A percentile compares a stretch with the other conserved stretches of the same genome.
Conservation (phyloP, 441 rosid genomes). For the Jatropha podagrica region DNA sequence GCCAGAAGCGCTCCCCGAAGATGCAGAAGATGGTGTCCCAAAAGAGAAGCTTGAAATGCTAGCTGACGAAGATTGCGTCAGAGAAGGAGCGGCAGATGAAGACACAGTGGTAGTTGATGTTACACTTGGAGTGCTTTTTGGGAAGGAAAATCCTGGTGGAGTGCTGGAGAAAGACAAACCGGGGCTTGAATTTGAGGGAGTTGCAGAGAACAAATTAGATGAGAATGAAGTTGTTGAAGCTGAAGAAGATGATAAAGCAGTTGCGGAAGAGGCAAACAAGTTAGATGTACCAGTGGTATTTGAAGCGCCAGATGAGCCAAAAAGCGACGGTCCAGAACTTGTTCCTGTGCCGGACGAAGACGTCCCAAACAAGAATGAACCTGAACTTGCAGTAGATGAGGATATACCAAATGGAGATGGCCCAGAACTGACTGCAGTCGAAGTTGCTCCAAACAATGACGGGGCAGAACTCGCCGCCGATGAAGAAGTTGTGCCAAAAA, state of each 20-base stretch:
- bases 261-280: slow-evolving; percentile 28
- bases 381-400: slow-evolving; percentile 29
- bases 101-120: slow-evolving; percentile 28
- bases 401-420: slow-evolving; percentile 14
- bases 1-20: slow-evolving; percentile 34
- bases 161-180: slow-evolving; percentile 28
- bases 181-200: slow-evolving; percentile 24
- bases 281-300: slow-evolving; percentile 12
- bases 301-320: slow-evolving; percentile 23
- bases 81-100: slow-evolving; percentile 34
- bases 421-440: neutral
- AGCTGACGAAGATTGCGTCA: slow-evolving; percentile 28
- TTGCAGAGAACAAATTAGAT: slow-evolving; percentile 29
- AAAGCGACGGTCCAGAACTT: slow-evolving; percentile 21
- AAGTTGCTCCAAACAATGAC: slow-evolving; percentile 4
- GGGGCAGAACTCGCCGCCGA: neutral
- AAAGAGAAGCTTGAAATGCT: slow-evolving; percentile 34
- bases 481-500: neutral
- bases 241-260: slow-evolving; percentile 18
- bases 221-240: slow-evolving; percentile 19
- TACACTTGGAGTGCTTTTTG: slow-evolving; percentile 31
- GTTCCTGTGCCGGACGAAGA: slow-evolving; percentile 22
- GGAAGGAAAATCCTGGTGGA: slow-evolving; percentile 43
- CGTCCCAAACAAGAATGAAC: slow-evolving; percentile 18
- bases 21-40: slow-evolving; percentile 30